Evolutionary conservation across 768 basidiomycete genomes (phyloP).

Genomic region (Boletus sp.): DNA sequence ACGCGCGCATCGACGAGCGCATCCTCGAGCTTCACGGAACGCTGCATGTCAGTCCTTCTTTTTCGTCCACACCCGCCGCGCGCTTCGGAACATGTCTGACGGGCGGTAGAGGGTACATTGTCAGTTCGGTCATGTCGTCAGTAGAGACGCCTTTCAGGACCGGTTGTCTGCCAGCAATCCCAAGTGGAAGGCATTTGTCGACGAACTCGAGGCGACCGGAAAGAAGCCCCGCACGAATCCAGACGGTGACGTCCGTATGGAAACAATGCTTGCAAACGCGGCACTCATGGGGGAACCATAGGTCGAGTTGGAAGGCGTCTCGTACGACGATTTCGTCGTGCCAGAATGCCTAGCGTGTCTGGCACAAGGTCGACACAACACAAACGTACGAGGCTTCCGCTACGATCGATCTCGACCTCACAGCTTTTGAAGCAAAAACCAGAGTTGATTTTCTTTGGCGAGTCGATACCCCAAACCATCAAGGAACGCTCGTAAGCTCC

Average conservation of each 20-base stretch:
- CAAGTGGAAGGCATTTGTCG: conserved; percentile 67
- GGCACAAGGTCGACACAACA: conserved; percentile 52
- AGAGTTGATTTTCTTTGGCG: conserved; percentile 85
- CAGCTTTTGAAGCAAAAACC: conserved; percentile 60
- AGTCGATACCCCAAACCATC: conserved; percentile 67
- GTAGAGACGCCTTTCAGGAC: conserved; percentile 70
- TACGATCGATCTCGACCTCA: conserved; percentile 20
- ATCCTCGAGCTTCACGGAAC: conserved; percentile 90
- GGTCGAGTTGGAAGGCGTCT: conserved; percentile 79
- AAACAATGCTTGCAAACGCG: background rate
- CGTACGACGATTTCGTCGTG: conserved; percentile 74
- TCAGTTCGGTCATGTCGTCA: conserved; percentile 63
- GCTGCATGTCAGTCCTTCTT: conserved; percentile 58
- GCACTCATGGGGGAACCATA: conserved; percentile 25
- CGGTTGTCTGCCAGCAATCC: conserved; percentile 75
- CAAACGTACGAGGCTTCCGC: conserved; percentile 46
- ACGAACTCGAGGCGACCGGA: conserved; percentile 59
- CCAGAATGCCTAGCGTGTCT: conserved; percentile 75
- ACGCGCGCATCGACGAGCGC: conserved; percentile 33
- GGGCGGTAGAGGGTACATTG: conserved; percentile 66
- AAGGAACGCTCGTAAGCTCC: conserved; percentile 68
- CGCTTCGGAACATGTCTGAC: conserved; percentile 12
- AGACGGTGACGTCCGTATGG: conserved; percentile 77
- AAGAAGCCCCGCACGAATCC: conserved; percentile 78
- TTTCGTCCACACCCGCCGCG: background rate